Base-by-base conservation (phyloP, 257 asterid species). In the Marsdenia floribunda region DNA sequence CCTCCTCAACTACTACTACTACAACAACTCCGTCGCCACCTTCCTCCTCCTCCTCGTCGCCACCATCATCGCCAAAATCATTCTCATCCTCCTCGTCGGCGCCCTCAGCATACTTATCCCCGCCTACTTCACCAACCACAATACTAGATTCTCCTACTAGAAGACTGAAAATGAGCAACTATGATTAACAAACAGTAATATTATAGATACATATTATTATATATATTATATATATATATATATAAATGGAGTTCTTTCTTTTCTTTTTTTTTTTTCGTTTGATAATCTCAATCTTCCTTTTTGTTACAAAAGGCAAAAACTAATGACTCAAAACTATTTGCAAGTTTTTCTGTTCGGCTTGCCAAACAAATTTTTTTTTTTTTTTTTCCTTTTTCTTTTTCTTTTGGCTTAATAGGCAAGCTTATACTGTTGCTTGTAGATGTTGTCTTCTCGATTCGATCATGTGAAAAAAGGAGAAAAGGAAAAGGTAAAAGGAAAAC, bases 101-200 rank as follows among this genome's bases (percentile, higher is more conserved):
- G 6, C 76, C 82, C 0, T 75, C 85, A 2, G 76, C 75, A 4
- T 80, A 84, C 10, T 71, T 79, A 2, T 80, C 86, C 1, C 86
- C 87, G n/a, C 85, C 92, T 1, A 42, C 76, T 55, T 90, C 92
- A 0, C 88, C 91, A 1, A 73, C 83, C 2, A 71, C 81, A 2
- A 71, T 38, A 9, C 67, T 74, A 19, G 88, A 76, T 44, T 91
- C 90, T 35, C 91, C 90, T 10, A 77, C 87, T 3, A 82, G 96
- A 46, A 80, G 84, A 73, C 78, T 85, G 73, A 81, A 80, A 82
- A 71, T 63, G 73, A 78, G 76, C 82, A 72, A 68, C 53, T 55
- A 44, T 57, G 69, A 69, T 9, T 80, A 29, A 73, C 21, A 64
- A 29, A 73, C 21, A 64, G 24, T 70, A 71, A 53, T 57, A 49